These are phyloP conservation scores for Kalmanozyma brasiliensis DNA, from an alignment of 1,284 basidiomycete species.

Conservation along the genomic window DNA sequence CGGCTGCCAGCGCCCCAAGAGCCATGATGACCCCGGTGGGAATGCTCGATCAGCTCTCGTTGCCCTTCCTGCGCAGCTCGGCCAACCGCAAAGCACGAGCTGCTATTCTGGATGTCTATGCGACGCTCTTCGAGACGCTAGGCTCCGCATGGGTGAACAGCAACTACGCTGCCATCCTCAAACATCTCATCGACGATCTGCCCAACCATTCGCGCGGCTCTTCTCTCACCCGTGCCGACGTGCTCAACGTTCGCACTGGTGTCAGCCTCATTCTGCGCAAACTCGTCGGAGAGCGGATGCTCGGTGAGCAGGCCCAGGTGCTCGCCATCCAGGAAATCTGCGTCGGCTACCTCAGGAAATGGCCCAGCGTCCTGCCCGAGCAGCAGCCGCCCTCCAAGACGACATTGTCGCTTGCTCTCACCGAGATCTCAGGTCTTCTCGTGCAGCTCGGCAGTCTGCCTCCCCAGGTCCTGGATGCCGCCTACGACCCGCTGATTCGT, in stretches of 20 bases:
- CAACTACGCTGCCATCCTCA: conserved; percentile 82
- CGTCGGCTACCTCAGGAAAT: conserved; percentile 82
- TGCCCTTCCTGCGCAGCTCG: conserved; percentile 80
- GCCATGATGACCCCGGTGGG: conserved; percentile 80
- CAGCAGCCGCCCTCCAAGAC: conserved; percentile 78
- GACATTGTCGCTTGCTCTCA: conserved; percentile 80
- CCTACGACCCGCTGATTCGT: conserved; percentile 85
- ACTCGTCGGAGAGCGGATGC: conserved; percentile 84
- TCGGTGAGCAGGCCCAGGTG: conserved; percentile 89
- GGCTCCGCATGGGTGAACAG: conserved; percentile 82
- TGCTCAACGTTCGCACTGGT: conserved; percentile 77
- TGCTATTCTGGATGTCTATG: conserved; percentile 90
- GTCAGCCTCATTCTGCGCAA: conserved; percentile 83
- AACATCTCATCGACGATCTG: conserved; percentile 80
- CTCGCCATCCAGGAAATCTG: conserved; percentile 87
- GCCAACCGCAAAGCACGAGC: conserved; percentile 77
- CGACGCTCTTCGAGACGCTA: conserved; percentile 79
- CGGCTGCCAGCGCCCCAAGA: conserved; percentile 75
- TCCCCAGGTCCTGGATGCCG: conserved; percentile 85
- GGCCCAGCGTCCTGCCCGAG: conserved; percentile 91
- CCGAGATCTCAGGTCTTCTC: conserved; percentile 85
- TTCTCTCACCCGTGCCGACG: conserved; percentile 71
- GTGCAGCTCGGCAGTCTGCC: conserved; percentile 92
- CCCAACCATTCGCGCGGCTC: conserved; percentile 65
- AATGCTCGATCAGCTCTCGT: conserved; percentile 83